Evolutionary conservation across 768 basidiomycete genomes (phyloP).

Genomic region (Mycena olivaceomarginata): DNA sequence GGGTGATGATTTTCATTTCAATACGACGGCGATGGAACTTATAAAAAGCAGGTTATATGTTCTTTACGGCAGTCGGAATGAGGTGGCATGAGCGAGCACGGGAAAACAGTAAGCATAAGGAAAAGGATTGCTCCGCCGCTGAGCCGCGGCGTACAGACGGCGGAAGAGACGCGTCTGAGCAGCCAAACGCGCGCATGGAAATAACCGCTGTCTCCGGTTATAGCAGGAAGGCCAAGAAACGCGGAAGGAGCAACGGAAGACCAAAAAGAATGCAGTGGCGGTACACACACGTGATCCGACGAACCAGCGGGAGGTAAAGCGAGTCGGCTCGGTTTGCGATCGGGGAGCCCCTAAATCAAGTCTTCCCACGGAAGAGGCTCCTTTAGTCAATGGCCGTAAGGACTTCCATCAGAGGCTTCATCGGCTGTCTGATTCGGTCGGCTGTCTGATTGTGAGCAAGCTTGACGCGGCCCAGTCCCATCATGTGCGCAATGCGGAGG

Average conservation of each 20-base stretch:
- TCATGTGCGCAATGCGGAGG: constrained; percentile 28
- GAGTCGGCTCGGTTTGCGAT: constrained; percentile 9
- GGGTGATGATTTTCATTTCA: constrained; percentile 34
- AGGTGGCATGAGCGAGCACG: constrained; percentile 21
- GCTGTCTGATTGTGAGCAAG: constrained; percentile 38
- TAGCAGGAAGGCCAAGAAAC: constrained; percentile 2
- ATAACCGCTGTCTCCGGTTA: constrained; percentile 20
- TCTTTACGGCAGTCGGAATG: constrained; percentile 31
- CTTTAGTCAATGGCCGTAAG: constrained; percentile 38
- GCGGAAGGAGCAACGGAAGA: constrained; percentile 21
- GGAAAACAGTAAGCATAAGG: neutral
- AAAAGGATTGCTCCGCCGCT: neutral
- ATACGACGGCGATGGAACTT: neutral
- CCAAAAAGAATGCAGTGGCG: constrained; percentile 32
- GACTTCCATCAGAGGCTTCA: constrained; percentile 38
- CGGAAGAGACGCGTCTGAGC: neutral
- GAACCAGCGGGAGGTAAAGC: neutral
- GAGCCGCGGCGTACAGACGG: neutral
- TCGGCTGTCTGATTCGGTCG: too few species aligned
- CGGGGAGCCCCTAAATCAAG: constrained; percentile 15
- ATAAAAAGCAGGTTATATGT: neutral
- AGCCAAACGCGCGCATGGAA: neutral
- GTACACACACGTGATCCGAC: neutral
- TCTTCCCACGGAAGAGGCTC: constrained; percentile 15
- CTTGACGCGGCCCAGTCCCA: constrained; percentile 15